phyloP scores from a whole-genome alignment of 2,329 filamentous ascomycete species.

The Monascus ruber region DNA sequence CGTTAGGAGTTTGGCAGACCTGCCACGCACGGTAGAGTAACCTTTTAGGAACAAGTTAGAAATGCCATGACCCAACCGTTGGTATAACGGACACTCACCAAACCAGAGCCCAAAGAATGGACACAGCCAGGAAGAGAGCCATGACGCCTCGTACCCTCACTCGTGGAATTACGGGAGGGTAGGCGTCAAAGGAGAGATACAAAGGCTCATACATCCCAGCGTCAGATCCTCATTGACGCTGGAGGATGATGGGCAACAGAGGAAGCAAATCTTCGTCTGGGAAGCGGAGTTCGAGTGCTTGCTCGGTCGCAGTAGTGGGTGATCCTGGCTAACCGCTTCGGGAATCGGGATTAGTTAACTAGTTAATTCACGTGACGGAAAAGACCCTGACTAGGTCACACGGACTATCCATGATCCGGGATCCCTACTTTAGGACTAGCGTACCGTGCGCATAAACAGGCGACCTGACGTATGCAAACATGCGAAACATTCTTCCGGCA shows the following conservation, averaged over 20 bases:
- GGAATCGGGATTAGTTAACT: too few relatives aligned
- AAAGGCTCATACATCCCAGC: slow-evolving; percentile 37
- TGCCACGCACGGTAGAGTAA: slow-evolving; percentile 75
- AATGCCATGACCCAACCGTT: slow-evolving; percentile 1
- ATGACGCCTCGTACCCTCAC: slow-evolving; percentile 39
- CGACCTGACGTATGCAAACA: too few relatives aligned
- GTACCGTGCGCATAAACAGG: too few relatives aligned
- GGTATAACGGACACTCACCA: slow-evolving; percentile 26
- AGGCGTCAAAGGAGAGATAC: slow-evolving; percentile 35
- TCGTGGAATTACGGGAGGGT: slow-evolving; percentile 34
- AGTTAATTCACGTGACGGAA: too few relatives aligned
- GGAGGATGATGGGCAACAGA: slow-evolving; percentile 7
- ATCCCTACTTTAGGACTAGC: too few relatives aligned
- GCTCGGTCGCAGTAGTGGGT: too few relatives aligned
- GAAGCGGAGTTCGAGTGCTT: too few relatives aligned
- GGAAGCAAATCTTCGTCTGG: neutral
- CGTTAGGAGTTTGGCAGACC: slow-evolving; percentile 81
- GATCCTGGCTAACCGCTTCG: too few relatives aligned
- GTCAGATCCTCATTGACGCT: slow-evolving; percentile 23
- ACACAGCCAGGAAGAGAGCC: slow-evolving; percentile 37
- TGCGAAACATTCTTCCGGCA: too few relatives aligned
- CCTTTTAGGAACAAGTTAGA: slow-evolving; percentile 38
- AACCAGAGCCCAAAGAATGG: slow-evolving; percentile 39
- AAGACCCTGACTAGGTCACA: too few relatives aligned
- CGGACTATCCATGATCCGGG: too few relatives aligned